Evolutionary conservation across 176 grass and related monocot genomes (phyloP).

Genomic region (Oryza brachyantha): DNA sequence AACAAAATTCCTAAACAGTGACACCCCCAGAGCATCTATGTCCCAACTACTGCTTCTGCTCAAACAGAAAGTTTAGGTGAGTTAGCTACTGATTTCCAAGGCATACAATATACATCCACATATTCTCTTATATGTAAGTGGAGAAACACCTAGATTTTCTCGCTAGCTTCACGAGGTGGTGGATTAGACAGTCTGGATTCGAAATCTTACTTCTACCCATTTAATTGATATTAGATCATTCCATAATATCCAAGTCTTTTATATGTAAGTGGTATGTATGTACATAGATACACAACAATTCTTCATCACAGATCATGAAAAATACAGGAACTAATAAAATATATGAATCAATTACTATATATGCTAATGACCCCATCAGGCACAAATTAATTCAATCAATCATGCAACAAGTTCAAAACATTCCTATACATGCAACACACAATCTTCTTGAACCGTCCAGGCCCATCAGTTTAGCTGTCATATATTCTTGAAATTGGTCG

Average conservation of each 20-base stretch:
- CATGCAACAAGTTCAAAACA: background rate
- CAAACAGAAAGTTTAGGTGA: background rate
- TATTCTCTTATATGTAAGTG: too few species aligned
- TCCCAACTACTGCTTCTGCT: background rate
- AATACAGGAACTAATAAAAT: background rate
- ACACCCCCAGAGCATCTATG: background rate
- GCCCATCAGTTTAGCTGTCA: background rate
- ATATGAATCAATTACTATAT: constrained; percentile 16
- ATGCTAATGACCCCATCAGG: background rate
- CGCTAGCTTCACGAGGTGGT: too few species aligned
- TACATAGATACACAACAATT: background rate
- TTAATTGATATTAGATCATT: too few species aligned
- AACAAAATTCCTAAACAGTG: background rate
- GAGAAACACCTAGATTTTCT: too few species aligned
- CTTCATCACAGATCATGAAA: background rate
- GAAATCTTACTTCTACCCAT: too few species aligned
- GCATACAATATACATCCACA: background rate
- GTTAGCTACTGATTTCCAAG: background rate
- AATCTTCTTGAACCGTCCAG: constrained; percentile 24
- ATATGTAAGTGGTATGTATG: background rate
- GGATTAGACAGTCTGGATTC: too few species aligned
- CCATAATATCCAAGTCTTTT: too few species aligned
- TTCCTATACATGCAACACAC: background rate
- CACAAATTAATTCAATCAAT: constrained; percentile 27
- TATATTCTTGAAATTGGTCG: background rate